A percentile compares a stretch with the other conserved stretches of the same genome.
Conservation (phyloP, 148 eudicot species). For the Persicaria maculosa region DNA sequence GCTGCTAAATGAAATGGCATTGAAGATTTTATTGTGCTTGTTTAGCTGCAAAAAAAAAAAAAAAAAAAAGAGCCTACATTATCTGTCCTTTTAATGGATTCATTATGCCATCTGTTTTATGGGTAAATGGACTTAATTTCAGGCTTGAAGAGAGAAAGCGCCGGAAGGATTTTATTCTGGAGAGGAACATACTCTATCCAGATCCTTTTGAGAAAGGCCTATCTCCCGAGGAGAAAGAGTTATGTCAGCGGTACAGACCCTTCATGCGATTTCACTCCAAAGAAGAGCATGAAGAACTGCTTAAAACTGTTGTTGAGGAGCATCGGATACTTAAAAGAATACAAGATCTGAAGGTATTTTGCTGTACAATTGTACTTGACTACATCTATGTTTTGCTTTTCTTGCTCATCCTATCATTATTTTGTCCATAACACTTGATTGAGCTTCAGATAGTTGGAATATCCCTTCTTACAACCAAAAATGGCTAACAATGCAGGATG, state of each 20-base stretch:
- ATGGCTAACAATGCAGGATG: conserved; percentile 49
- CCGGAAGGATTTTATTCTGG: conserved; percentile 79
- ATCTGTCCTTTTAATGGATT: not conserved
- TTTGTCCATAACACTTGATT: not conserved
- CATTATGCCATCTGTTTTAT: not conserved
- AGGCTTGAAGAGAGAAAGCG: conserved; percentile 98
- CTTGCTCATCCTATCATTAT: not conserved
- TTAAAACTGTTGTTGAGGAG: conserved; percentile 63
- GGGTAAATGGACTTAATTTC: conserved; percentile 12
- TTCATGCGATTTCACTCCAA: conserved; percentile 90
- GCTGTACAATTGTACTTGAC: not conserved
- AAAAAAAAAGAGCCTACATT: not conserved
- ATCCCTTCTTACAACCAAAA: not conserved
- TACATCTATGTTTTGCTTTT: not conserved
- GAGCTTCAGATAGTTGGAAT: not conserved
- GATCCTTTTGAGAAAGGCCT: conserved; percentile 69
- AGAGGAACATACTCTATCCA: conserved; percentile 72
- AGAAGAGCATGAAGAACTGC: conserved; percentile 78
- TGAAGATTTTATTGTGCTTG: not conserved
- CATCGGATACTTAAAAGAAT: conserved; percentile 66
- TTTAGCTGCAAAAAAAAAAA: no score
- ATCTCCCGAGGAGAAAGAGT: conserved; percentile 71
- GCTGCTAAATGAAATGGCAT: not conserved
- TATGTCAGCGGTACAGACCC: conserved; percentile 62
- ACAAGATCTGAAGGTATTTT: conserved; percentile 68